These are phyloP conservation scores for Prunus dulcis DNA, from an alignment of 306 rosid species.

Conservation along the genomic window DNA sequence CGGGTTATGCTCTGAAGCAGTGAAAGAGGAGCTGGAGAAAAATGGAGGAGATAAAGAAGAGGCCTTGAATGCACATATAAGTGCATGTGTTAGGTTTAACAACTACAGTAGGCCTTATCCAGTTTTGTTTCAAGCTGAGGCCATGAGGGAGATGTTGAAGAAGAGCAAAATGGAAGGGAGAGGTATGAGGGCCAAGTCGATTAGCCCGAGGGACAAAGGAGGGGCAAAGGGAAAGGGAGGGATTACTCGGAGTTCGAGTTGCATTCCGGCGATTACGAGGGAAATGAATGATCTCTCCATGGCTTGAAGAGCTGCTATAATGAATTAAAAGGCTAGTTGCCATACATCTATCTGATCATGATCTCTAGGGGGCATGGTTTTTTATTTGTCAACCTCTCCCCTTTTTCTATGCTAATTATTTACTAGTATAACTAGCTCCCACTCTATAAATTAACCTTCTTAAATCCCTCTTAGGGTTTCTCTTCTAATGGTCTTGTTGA, in stretches of 20 bases:
- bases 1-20: constrained; percentile 84
- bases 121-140: constrained; percentile 79
- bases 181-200: constrained; percentile 57
- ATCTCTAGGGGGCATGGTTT: constrained; percentile 5
- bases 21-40: constrained; percentile 81
- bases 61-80: constrained; percentile 66
- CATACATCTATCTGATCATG: not conserved
- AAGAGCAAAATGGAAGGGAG: constrained; percentile 60
- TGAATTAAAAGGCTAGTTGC: constrained; percentile 17
- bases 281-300: constrained; percentile 54
- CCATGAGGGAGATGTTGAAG: constrained; percentile 90
- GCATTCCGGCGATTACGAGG: constrained; percentile 79
- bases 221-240: constrained; percentile 46
- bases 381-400: constrained; percentile 2
- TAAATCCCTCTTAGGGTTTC: not conserved
- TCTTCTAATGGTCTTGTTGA: not conserved
- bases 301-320: constrained; percentile 9
- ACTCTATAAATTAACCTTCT: not conserved
- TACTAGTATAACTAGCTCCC: not conserved
- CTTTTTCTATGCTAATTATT: not conserved
- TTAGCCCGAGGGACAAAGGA: constrained; percentile 71
- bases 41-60: constrained; percentile 76
- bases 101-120: constrained; percentile 83
- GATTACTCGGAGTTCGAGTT: constrained; percentile 81
- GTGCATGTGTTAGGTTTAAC: constrained; percentile 81